Conservation (phyloP, 2,329 filamentous ascomycete species). For the Verruconis gallopava region DNA sequence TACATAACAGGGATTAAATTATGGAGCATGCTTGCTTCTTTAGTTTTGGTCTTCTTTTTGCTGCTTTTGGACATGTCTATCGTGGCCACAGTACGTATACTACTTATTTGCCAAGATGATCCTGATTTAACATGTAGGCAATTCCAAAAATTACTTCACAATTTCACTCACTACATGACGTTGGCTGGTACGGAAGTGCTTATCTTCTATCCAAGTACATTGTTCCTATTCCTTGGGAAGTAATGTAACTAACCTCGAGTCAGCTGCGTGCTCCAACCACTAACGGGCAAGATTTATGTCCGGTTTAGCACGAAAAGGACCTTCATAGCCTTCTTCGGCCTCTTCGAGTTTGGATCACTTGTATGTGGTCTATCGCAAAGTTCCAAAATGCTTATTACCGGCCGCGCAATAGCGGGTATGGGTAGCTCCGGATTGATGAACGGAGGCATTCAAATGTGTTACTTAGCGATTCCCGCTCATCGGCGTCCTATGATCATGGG, state of each 20-base stretch:
- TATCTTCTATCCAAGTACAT: constrained; percentile 31
- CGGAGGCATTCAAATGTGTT: constrained; percentile 39
- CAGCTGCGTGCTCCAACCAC: constrained; percentile 25
- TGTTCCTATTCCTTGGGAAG: background rate
- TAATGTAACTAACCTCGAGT: constrained; percentile 20
- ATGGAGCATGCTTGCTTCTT: constrained; percentile 11
- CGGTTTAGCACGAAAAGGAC: constrained; percentile 37
- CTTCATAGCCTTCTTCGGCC: constrained; percentile 9
- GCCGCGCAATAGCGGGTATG: constrained; percentile 41
- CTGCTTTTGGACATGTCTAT: constrained; percentile 18
- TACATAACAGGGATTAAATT: constrained; percentile 10
- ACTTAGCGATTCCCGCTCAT: constrained; percentile 28
- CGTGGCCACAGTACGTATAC: constrained; percentile 16
- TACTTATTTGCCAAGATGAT: background rate
- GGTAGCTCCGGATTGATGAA: constrained; percentile 40
- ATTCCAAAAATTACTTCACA: constrained; percentile 29
- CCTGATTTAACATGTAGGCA: constrained; percentile 15
- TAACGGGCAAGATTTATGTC: constrained; percentile 45
- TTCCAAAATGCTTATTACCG: constrained; percentile 41
- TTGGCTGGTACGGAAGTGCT: constrained; percentile 28
- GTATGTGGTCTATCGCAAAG: constrained; percentile 38
- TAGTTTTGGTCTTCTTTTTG: constrained; percentile 16
- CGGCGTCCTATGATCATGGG: constrained; percentile 25
- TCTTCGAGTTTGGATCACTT: constrained; percentile 33
- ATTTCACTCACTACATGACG: constrained; percentile 27